Evolutionary conservation across 2,329 filamentous ascomycete genomes (phyloP), one percentile per base, ranked within the genome.

Genomic region (Dactylellina drechsleri): DNA sequence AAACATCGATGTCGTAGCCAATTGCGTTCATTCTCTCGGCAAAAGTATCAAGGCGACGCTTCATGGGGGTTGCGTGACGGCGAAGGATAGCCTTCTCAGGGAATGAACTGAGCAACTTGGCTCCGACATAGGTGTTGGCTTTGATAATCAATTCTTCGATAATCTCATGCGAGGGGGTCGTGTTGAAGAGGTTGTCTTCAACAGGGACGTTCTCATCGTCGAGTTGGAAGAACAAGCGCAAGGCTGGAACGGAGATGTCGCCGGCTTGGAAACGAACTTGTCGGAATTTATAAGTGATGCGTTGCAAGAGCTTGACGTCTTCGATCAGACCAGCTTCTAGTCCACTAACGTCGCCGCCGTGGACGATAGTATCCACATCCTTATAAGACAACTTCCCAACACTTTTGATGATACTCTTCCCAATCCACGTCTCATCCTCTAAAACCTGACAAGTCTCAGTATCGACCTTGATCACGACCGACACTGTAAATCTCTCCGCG

Each of bases 131-230:
- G 56, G 88, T 87, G 81, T 99, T 98, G 71, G 92, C 91, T 85
- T 96, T 96, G 85, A 97, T 91, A 84, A 92, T 90, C 62, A 99
- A 85, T 84, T 99, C 95, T 82, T 99, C 95, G 52, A 97, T 92
- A 77, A 98, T 88, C 83, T 98, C 94, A 77, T 96, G 92, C 1
- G 93, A 92, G 8, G 90, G 86, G 12, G 92, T 92, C 31, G 92
- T 94, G 82, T 97, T 90, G 80, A 98, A 99, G 77, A 99, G 91
- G 84, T 98, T 99, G 81, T 92, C 89, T 84, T 97, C 93, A 47
- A 98, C 93, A 1, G 94, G 95, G 62, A 97, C 92, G 82, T 98
- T 98, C 85, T 99, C 95, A 79, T 99, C 95, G 79, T 99, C 95
- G 47, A 98, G 87, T 83, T 97, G 93, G 83, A 97, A 93, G 76